These are phyloP conservation scores for Colletotrichum eleusines DNA, from an alignment of 2,329 filamentous ascomycete species.

Conservation along the genomic window DNA sequence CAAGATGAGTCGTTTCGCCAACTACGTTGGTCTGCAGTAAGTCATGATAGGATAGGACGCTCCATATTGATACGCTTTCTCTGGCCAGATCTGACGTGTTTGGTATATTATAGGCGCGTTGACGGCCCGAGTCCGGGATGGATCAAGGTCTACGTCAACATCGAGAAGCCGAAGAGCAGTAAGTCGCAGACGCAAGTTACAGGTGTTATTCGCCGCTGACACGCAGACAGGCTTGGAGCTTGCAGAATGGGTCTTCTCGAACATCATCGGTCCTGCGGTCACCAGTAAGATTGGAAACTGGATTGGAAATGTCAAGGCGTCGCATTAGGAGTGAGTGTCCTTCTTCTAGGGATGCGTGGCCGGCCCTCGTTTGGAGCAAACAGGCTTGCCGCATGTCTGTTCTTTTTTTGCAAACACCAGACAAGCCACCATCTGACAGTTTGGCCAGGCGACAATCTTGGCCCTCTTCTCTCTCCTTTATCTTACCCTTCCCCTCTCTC, in stretches of 20 bases:
- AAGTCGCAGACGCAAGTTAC: neutral
- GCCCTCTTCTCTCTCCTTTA: neutral
- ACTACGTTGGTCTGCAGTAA: neutral
- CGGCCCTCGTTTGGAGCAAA: neutral
- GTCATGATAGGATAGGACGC: neutral
- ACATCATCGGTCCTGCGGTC: neutral
- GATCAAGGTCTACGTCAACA: neutral
- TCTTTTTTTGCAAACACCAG: neutral
- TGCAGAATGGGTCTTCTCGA: neutral
- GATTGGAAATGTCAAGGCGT: neutral
- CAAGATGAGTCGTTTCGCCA: slow-evolving; percentile 1
- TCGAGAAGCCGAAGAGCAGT: neutral
- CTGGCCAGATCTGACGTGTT: neutral
- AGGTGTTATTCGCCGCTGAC: neutral
- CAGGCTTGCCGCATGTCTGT: neutral
- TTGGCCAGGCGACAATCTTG: neutral
- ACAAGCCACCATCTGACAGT: neutral
- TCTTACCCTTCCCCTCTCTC: neutral
- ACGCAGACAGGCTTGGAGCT: neutral
- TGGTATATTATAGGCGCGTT: neutral
- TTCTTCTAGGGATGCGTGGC: neutral
- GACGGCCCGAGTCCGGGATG: neutral
- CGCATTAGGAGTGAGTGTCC: neutral
- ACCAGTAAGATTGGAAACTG: neutral
- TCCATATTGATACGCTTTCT: neutral